Evolutionary conservation across 306 rosid genomes (phyloP).

Genomic region (Heteromeles arbutifolia): DNA sequence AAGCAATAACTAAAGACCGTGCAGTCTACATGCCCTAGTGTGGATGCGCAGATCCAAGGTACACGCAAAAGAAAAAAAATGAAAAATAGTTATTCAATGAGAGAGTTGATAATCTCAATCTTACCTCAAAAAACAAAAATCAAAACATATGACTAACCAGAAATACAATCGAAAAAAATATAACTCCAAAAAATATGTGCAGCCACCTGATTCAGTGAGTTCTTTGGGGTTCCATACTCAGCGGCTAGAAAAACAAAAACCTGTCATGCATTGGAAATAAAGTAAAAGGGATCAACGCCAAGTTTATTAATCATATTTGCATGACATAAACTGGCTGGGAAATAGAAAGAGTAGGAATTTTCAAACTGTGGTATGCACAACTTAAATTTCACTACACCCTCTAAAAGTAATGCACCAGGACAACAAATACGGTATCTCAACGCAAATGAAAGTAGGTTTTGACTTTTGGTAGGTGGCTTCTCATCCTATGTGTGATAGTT

Average conservation of each 20-base stretch:
- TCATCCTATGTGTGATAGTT: background rate
- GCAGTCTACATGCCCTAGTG: background rate
- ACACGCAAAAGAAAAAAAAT: background rate
- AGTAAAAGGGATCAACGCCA: slow-evolving; percentile 7
- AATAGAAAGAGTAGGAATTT: background rate
- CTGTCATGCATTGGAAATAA: slow-evolving; percentile 28
- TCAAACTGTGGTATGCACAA: background rate
- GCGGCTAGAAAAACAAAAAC: slow-evolving; percentile 84
- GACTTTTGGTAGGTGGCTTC: background rate
- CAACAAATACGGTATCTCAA: background rate
- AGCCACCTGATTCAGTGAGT: slow-evolving; percentile 67
- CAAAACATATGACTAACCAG: background rate
- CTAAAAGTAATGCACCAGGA: background rate
- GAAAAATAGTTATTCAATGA: background rate
- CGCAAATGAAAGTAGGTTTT: background rate
- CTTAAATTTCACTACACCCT: background rate
- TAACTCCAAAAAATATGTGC: slow-evolving; percentile 8
- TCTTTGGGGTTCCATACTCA: slow-evolving; percentile 68
- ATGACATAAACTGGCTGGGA: background rate
- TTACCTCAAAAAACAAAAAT: background rate
- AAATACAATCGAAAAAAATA: background rate
- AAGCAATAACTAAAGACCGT: background rate
- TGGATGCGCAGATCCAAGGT: background rate
- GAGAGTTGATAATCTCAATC: background rate
- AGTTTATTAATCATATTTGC: background rate